Conservation (phyloP, 2,329 filamentous ascomycete species). For the Penicillium sclerotigenum region DNA sequence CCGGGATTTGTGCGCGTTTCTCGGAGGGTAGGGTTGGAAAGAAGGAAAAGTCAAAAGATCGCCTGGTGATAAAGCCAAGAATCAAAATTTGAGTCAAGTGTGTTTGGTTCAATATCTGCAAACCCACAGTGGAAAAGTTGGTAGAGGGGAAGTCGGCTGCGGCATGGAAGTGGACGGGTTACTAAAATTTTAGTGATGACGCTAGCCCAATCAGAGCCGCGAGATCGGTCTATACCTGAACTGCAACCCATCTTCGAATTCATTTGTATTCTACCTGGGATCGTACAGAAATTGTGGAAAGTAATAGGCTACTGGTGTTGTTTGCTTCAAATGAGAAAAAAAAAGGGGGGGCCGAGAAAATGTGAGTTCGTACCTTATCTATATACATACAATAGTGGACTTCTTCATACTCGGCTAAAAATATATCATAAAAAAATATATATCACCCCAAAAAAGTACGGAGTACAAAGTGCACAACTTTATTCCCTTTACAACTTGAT, state of each 20-base stretch:
- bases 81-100: constrained; percentile 24
- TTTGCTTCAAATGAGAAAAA: neutral
- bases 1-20: constrained; percentile 42
- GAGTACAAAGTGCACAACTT: neutral
- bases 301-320: neutral
- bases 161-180: constrained; percentile 32
- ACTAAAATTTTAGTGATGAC: constrained; percentile 44
- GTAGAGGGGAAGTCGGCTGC: constrained; percentile 28
- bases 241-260: neutral
- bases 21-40: constrained; percentile 24
- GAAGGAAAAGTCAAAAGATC: constrained; percentile 21
- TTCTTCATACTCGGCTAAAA: constrained; percentile 1
- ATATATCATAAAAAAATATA: neutral
- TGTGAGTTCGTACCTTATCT: neutral
- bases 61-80: constrained; percentile 19
- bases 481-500: too few relatives aligned
- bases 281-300: too few relatives aligned
- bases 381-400: neutral
- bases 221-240: constrained; percentile 10
- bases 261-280: too few relatives aligned
- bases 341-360: too few relatives aligned
- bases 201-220: constrained; percentile 42
- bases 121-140: constrained; percentile 26
- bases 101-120: constrained; percentile 14
- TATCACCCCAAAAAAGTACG: neutral